Base-by-base conservation (phyloP, 31 red algal species). In the Bonnemaisonia californica region DNA sequence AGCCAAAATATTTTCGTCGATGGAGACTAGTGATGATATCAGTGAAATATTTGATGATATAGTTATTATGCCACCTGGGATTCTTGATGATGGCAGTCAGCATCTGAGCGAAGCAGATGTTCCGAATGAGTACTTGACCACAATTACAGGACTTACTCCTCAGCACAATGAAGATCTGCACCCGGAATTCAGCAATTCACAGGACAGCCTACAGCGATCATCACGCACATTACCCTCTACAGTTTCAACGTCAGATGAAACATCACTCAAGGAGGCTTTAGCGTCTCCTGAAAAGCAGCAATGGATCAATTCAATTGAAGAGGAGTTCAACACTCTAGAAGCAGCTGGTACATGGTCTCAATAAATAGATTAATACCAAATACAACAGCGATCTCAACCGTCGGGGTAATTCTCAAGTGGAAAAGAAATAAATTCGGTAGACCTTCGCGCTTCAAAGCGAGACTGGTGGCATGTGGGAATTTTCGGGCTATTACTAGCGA, bases 321-420 rank as follows among this genome's bases (percentile, higher is more conserved):
- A 75, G 55, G 71, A 54, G 28, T 19, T 75, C 23, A 54, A 42
- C 18, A 75, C 71, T 54, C 28, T 57, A 22, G 24, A 0, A 8
- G 24, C 39, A 7, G 55, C 45, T 54, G 1, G 71, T 24, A 56
- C 71, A 7, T 75, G 39, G 71, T n/a, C n/a, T n/a, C n/a, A n/a
- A n/a, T n/a, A 75, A 22, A 45, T 0, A 8, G 18, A 42, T 8
- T 54, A 75, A 45, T 8, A 22, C 71, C 71, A 40, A 5, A 21
- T 18, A 21, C 51, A 18, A n/a, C 61, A 3, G n/a, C 16, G 38
- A 0, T 11, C 28, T 57, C 41, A 0, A 0, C 71, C 1, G 3
- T 57, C 55, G 71, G 0, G 16, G 19, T 75, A 4, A 75, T 75
- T 48, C 41, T 75, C 21, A 75, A 75, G 28, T 7, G 45, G 8